These are phyloP conservation scores for Posidonia australis DNA, from an alignment of 106 monocot genomes.

Conservation along the genomic window DNA sequence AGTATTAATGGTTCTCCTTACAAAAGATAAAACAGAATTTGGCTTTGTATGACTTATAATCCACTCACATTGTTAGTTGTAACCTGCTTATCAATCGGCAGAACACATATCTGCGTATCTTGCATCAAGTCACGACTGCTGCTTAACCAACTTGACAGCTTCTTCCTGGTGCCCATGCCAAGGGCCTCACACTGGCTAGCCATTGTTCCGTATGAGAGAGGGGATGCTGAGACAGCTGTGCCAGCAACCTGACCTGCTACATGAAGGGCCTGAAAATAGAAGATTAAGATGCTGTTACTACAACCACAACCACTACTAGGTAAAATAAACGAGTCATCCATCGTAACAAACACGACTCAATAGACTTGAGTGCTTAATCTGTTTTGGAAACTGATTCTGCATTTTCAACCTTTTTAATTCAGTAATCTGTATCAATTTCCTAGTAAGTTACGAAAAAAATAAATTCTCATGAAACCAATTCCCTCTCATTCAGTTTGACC, in stretches of 20 bases:
- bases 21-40: background rate
- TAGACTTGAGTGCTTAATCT: background rate
- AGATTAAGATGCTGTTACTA: background rate
- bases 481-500: no score
- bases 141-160: slow-evolving; percentile 83
- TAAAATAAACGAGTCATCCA: no score
- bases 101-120: slow-evolving; percentile 8
- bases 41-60: background rate
- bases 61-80: background rate
- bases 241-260: slow-evolving; percentile 91
- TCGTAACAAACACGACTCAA: background rate
- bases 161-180: slow-evolving; percentile 70
- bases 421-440: no score
- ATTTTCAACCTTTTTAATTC: no score
- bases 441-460: no score
- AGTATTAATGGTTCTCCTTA: no score
- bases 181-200: slow-evolving; percentile 86
- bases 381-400: background rate
- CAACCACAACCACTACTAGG: no score
- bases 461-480: no score
- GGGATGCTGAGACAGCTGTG: slow-evolving; percentile 73
- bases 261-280: slow-evolving; percentile 55
- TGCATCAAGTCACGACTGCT: slow-evolving; percentile 33
- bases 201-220: slow-evolving; percentile 83
- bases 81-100: background rate